A percentile compares a stretch with the other conserved stretches of the same genome.
These are phyloP conservation scores for Scheffersomyces titani DNA, from an alignment of 1,139 yeast species.

Conservation along the genomic window DNA sequence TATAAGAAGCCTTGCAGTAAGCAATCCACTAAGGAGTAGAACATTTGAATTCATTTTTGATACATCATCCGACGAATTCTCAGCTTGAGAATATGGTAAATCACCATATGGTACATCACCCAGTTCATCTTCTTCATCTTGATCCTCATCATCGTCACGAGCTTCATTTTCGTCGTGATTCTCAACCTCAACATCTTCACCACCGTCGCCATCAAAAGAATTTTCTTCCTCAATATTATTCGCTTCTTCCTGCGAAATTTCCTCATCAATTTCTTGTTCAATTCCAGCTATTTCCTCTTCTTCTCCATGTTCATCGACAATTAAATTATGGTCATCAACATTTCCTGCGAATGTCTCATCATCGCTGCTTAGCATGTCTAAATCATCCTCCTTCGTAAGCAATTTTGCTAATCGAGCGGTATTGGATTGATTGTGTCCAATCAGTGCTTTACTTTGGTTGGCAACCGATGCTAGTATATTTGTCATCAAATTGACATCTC, in stretches of 20 bases:
- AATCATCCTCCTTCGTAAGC: conserved; percentile 7
- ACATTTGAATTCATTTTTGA: conserved; percentile 27
- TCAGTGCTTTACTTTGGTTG: conserved; percentile 51
- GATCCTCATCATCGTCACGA: not conserved
- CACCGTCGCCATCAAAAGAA: conserved; percentile 6
- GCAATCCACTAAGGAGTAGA: conserved; percentile 55
- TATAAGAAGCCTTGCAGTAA: conserved; percentile 49
- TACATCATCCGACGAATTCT: conserved; percentile 11
- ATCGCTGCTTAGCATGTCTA: conserved; percentile 13
- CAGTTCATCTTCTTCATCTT: conserved; percentile 4
- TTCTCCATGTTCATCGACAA: conserved; percentile 1
- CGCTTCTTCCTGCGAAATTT: conserved; percentile 5
- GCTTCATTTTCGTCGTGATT: conserved; percentile 5
- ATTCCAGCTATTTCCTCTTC: conserved; percentile 7
- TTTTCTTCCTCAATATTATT: conserved; percentile 7
- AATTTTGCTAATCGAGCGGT: not conserved
- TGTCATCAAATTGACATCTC: conserved; percentile 34
- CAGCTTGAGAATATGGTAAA: not conserved
- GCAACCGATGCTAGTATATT: conserved; percentile 69
- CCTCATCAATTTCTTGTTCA: conserved; percentile 11
- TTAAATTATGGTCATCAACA: not conserved
- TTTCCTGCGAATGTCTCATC: conserved; percentile 1
- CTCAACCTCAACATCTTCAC: conserved; percentile 11
- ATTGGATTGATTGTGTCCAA: conserved; percentile 16
- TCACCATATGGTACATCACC: not conserved